Base-by-base conservation (phyloP, 495 filamentous ascomycete genomes). In the Neurospora sp. region DNA sequence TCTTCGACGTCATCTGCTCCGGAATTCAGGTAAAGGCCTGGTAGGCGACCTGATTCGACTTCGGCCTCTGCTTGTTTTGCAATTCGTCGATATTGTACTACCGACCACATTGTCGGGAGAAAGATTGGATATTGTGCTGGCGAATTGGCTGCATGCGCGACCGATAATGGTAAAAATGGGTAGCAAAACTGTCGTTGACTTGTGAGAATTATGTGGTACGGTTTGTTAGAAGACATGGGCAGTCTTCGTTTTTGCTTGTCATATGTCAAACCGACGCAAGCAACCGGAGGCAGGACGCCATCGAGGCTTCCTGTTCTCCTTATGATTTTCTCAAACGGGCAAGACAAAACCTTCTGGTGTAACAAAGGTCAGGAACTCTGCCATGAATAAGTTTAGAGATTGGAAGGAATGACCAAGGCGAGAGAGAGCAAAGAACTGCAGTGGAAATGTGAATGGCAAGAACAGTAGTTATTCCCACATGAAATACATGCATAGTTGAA, bases 21-120 rank as follows among this genome's bases (percentile, higher is more conserved):
- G 0, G 9, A n/a, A 8, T 66, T n/a, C n/a, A 23, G 54, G 7
- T 62, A 62, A 2, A 62, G 23, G 54, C 3, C 54, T 35, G 54
- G 54, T 16, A 62, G 54, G 16, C 54, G 54, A 6, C 27, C 54
- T 62, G 54, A 62, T 62, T 18, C 54, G 54, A 62, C 54, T 35
- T 62, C 54, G 2, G 54, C 54, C 27, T 62, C 12, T 27, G 59
- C 72, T 16, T 44, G 66, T 70, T 59, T 75, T 18, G 54, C 72
- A 14, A 75, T 69, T 2, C 69, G 74, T 27, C 72, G 74, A 11
- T 69, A 70, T 69, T 75, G 72, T 7, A 73, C 39, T 14, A 74
- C 9, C 6, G 73, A 74, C 73, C 73, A 74, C 73, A 74, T 74
- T 18, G 27, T 35, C 12, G 27, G 27, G 0, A 62, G 12, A 18